Base-by-base conservation (phyloP, 495 filamentous ascomycete genomes). In the Penicillium argentinense region DNA sequence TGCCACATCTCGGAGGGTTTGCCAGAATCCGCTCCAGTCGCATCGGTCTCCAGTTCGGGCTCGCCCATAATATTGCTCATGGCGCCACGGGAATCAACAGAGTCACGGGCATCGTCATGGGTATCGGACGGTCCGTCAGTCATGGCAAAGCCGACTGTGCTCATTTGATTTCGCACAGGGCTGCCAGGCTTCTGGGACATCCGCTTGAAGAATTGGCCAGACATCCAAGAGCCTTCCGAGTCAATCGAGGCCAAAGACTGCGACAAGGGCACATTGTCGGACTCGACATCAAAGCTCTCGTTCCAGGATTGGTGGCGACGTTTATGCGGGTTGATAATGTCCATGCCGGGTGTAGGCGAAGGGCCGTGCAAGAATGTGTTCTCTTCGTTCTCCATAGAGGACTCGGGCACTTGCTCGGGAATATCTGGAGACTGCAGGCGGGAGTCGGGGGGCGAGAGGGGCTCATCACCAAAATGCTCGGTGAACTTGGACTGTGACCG, bases 201-300 rank as follows among this genome's bases (percentile, higher is more conserved):
- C 36, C 77, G 65, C 33, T 77, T 73, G 48, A 79, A 66, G 44
- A 78, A 78, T 44, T 77, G 74, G 9, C 91, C 89, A 2, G 88
- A 89, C 51, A 97, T 85, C 91, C 91, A 97, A 1, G 90, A 95
- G 2, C 81, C 91, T 69, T 97, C 91, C 0, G 88, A 92, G 57
- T 95, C 91, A 47, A 97, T 83, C 0, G 88, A 92, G 6, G 88
- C 89, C 5, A 93, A 72, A 11, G 89, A 93, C 63, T 83, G 81
- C 14, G 85, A 85, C 29, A 88, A 65, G 7, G 77, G 60, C 5
- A 74, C 65, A 46, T 73, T 67, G 29, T 64, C 62, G 12, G 51
- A 47, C 28, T 63, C 54, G 7, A 66, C 61, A 23, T 58, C 72
- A 18, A 74, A 42, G 24, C 64, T 67, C 9, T 71, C 68, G 3